Evolutionary conservation across 2,329 filamentous ascomycete genomes (phyloP), one percentile per base, ranked within the genome.

Genomic region (Colletotrichum melonis): DNA sequence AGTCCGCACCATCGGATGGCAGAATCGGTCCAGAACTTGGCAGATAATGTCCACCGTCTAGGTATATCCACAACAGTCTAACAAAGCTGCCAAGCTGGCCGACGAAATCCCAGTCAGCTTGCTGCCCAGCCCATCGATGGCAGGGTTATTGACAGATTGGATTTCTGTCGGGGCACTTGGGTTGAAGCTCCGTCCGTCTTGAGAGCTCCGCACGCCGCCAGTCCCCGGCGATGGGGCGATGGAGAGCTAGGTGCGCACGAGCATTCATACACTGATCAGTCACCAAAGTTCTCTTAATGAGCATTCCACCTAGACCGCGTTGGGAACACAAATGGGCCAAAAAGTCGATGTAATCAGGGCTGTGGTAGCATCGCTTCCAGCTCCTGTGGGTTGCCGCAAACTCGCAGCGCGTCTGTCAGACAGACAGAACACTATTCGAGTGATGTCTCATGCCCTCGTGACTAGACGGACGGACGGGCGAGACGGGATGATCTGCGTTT

Each of bases 1-100:
- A 26, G 35, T 26, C 38, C 58, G 38, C 55, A 26, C 58, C 42
- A 69, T 72, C 55, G 42, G 69, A 72, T 69, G 69, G 28, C 66
- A 69, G 59, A 26, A 38, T 16, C 6, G 49, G 66, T 56, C 58
- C 49, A 46, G 66, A 49, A 49, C 42, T 49, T 49, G 42, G 42
- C 42, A 49, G 7, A n/a, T 1, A 49, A 9, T 49, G 16, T 35
- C 32, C 32, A 35, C 32, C 11, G 9, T 35, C 32, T 35, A 35
- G 32, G 32, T 35, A 12, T 5, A 35, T 35, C 32, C 32, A 35
- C 32, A 35, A 7, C 16, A 9, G 42, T 22, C 42, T 49, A 22
- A 5, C 42, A 49, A 19, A 49, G 42, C 42, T 49, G 42, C 19
- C 42, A n/a, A 9, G 42, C 19, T 49, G 42, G 42, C 19, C 19